phyloP scores from a whole-genome alignment of 2,329 filamentous ascomycete genomes.

The Chrysoporthe deuterocubensis region DNA sequence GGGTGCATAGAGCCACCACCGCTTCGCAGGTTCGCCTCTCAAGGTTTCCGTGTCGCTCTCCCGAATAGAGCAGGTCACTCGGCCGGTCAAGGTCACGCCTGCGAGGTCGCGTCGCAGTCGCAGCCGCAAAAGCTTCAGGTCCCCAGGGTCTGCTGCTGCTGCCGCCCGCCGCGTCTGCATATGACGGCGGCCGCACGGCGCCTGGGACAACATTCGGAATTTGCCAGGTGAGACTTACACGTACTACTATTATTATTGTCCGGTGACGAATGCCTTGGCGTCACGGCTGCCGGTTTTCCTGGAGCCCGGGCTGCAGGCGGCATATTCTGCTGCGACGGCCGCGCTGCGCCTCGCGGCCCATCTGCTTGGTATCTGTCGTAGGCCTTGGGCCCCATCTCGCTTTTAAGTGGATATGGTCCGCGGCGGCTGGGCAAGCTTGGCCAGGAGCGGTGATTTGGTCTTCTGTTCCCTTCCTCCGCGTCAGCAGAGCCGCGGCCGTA shows the following conservation, averaged over 20 bases:
- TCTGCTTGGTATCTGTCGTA: not conserved
- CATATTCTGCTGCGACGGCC: not conserved
- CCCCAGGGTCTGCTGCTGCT: not conserved
- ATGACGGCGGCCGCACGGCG: not conserved
- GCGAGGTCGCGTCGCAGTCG: not conserved
- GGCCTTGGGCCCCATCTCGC: not conserved
- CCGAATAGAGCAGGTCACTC: not conserved
- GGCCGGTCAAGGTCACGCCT: too few species aligned
- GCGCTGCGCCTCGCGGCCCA: conserved; percentile 9
- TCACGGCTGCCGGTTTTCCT: not conserved
- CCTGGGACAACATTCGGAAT: not conserved
- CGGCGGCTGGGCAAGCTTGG: too few species aligned
- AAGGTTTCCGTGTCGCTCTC: not conserved
- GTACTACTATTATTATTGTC: not conserved
- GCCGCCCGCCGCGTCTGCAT: not conserved
- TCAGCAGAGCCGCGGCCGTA: not conserved
- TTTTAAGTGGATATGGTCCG: not conserved
- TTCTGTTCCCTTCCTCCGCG: not conserved
- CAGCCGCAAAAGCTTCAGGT: conserved; percentile 13
- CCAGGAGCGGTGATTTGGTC: too few species aligned
- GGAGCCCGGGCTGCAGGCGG: not conserved
- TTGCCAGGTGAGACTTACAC: conserved; percentile 8
- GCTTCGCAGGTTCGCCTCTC: not conserved
- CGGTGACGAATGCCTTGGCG: not conserved
- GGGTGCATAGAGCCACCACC: not conserved